Conservation (phyloP, 495 filamentous ascomycete genomes). For the Aspergillus saccharolyticus region DNA sequence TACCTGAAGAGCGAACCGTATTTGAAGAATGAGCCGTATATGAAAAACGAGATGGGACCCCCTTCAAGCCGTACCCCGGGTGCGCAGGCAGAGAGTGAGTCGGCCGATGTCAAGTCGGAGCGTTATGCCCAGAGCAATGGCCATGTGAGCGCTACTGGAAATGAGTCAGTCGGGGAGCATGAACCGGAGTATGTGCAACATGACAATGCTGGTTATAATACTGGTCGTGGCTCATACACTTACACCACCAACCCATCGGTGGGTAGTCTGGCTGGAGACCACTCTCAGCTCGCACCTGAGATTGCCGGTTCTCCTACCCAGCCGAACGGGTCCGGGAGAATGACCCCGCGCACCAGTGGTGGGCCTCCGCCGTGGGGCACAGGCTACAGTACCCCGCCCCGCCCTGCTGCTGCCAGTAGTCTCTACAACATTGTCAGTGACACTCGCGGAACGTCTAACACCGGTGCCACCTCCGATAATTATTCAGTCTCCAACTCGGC, state of each 20-base stretch:
- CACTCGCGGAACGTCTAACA: conserved; percentile 61
- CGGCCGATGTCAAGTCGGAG: conserved; percentile 65
- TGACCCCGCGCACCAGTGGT: conserved; percentile 74
- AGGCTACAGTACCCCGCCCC: conserved; percentile 79
- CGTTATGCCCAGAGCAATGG: conserved; percentile 52
- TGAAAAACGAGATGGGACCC: conserved; percentile 86
- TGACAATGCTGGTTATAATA: conserved; percentile 56
- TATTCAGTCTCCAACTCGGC: conserved; percentile 60
- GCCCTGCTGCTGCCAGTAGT: conserved; percentile 65
- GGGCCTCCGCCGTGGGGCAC: conserved; percentile 65
- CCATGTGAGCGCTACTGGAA: conserved; percentile 50
- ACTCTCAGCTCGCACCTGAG: conserved; percentile 77
- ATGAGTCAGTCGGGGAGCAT: conserved; percentile 73
- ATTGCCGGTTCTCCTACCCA: conserved; percentile 83
- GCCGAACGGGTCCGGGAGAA: conserved; percentile 77
- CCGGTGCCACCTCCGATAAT: conserved; percentile 61
- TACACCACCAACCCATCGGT: conserved; percentile 65
- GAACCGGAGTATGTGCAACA: conserved; percentile 80
- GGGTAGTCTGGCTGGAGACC: conserved; percentile 63
- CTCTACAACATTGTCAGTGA: conserved; percentile 90
- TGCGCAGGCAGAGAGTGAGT: conserved; percentile 53
- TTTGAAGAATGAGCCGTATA: not conserved
- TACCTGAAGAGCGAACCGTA: not conserved
- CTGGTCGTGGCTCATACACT: conserved; percentile 65
- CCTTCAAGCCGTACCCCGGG: conserved; percentile 59